A percentile compares a stretch with the other conserved stretches of the same genome.
phyloP scores from a whole-genome alignment of 495 filamentous ascomycete species.

The Darksidea phi region DNA sequence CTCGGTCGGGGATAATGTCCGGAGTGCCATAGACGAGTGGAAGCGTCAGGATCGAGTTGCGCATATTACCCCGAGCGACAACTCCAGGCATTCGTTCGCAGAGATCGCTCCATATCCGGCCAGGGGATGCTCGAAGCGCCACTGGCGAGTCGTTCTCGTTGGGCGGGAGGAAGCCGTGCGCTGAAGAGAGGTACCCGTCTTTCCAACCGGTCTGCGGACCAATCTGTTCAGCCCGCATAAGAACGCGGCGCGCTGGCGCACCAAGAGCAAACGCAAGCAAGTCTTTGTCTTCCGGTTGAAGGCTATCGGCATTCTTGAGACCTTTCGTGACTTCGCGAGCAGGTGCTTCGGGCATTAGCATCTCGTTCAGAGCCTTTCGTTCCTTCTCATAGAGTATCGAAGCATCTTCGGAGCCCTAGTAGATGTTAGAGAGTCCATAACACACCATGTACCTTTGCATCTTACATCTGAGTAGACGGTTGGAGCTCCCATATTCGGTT shows the following conservation, averaged over 20 bases:
- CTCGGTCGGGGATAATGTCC: constrained; percentile 52
- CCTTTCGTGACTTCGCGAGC: constrained; percentile 32
- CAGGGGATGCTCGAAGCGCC: constrained; percentile 50
- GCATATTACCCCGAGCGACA: constrained; percentile 50
- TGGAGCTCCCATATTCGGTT: constrained; percentile 9
- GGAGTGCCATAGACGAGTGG: constrained; percentile 50
- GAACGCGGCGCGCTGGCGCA: constrained; percentile 53
- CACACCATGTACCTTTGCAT: neutral
- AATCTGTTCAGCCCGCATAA: constrained; percentile 53
- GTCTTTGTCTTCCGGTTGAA: constrained; percentile 49
- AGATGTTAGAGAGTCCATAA: constrained; percentile 9
- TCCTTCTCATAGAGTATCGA: constrained; percentile 32
- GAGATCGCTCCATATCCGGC: constrained; percentile 54
- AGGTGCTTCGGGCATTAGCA: constrained; percentile 39
- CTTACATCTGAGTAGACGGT: constrained; percentile 14
- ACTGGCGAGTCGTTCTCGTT: constrained; percentile 51
- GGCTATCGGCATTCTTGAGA: constrained; percentile 45
- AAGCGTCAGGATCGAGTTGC: constrained; percentile 51
- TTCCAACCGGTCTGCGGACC: constrained; percentile 53
- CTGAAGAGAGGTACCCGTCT: constrained; percentile 54
- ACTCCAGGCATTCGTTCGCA: constrained; percentile 56
- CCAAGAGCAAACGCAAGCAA: constrained; percentile 53
- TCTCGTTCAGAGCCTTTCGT: constrained; percentile 36
- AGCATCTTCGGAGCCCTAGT: constrained; percentile 34
- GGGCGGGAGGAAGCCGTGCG: constrained; percentile 53